Evolutionary conservation across 2,329 filamentous ascomycete genomes (phyloP), one percentile per base, ranked within the genome.

Genomic region (Daldinia sp.): DNA sequence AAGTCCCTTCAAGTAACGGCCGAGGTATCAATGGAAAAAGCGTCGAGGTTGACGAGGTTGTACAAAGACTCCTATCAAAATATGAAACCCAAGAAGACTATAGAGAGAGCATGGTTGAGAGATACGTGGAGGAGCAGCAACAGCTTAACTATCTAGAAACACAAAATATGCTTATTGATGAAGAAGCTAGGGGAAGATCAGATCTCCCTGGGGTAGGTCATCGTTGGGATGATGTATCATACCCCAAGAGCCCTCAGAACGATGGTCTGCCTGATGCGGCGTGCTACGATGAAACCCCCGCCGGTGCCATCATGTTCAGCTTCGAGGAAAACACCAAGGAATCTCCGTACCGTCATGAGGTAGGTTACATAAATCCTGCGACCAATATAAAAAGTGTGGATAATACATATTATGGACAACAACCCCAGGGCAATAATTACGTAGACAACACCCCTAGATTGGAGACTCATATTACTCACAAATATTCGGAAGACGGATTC

Each of bases 121-220:
- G 28, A 51, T 51, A n/a, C 26, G 15, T 51, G 28, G 46, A 51
- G 26, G 46, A 51, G 26, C 46, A 51, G 46, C 46, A 50, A 15
- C 46, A 51, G 6, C 46, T 51, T 26, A 51, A 15, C 26, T 51
- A 18, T 15, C 46, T 18, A 33, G 26, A 18, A 33, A 4, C 6
- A n/a, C 23, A 30, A 30, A 5, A 51, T 18, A 18, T n/a, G 26
- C 12, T 6, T 18, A 18, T 18, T 30, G 7, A 2, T 6, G 12
- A 51, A 51, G 15, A n/a, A 3, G 26, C 1, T n/a, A 10, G 33
- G 7, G 28, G 7, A 3, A 9, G 2, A 26, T 33, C 9, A 10
- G 26, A 18, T 12, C 13, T 15, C 12, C 15, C 46, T 18, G 7
- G 7, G 26, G 46, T 51, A 51, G 6, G 46, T 30, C 4, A 33